These are phyloP conservation scores for Fragilariopsis cylindrus DNA, from an alignment of 108 stramenopile genomes.

Conservation along the genomic window DNA sequence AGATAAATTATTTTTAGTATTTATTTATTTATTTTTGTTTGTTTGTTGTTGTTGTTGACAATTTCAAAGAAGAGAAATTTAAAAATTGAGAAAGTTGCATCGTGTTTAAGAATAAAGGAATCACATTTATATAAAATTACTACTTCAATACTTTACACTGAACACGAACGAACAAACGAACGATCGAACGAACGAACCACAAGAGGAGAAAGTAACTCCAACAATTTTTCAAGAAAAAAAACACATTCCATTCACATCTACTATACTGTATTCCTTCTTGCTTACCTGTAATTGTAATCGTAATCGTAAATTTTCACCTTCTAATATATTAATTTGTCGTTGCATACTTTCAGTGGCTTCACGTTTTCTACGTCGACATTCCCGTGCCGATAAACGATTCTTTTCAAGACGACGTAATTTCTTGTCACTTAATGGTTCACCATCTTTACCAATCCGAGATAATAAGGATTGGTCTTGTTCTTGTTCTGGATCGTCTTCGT, in stretches of 20 bases:
- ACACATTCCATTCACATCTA: no score
- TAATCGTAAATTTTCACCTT: constrained; percentile 89
- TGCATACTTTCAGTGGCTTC: constrained; percentile 82
- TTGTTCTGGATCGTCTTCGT: no score
- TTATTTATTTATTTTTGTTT: neutral
- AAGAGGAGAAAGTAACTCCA: no score
- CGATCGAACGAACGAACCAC: no score
- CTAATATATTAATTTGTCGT: constrained; percentile 78
- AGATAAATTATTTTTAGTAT: neutral
- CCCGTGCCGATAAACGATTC: constrained; percentile 82
- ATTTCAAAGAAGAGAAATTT: no score
- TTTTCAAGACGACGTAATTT: constrained; percentile 82
- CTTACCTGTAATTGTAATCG: constrained; percentile 80
- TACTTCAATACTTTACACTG: no score
- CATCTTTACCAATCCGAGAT: constrained; percentile 30
- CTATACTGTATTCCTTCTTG: neutral
- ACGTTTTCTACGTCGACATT: constrained; percentile 81
- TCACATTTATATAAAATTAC: no score
- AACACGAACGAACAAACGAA: no score
- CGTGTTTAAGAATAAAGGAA: no score
- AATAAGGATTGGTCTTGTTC: neutral
- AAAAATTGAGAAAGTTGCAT: no score
- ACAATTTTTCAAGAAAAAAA: no score
- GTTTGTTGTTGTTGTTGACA: neutral
- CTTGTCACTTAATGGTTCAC: constrained; percentile 64